These are phyloP conservation scores for Thraustotheca clavata DNA, from an alignment of 352 stramenopile genomes.

Conservation along the genomic window DNA sequence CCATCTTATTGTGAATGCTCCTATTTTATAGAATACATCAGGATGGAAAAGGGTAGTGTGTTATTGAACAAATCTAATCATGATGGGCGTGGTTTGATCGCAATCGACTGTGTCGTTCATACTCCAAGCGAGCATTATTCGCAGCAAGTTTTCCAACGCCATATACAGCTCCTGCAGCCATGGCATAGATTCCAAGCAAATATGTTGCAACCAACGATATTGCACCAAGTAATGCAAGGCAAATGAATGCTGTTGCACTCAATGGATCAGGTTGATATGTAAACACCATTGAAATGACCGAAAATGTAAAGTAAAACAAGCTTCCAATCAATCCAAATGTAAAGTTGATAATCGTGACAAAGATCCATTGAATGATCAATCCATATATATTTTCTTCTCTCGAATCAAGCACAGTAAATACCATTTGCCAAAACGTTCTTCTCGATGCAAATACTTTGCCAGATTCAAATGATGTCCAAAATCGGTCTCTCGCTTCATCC, in stretches of 20 bases:
- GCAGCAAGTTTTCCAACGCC: constrained; percentile 68
- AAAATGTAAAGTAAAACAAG: constrained; percentile 83
- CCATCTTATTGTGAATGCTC: too few relatives aligned
- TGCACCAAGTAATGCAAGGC: constrained; percentile 60
- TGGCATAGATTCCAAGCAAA: constrained; percentile 77
- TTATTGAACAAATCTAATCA: background rate
- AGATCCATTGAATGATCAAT: constrained; percentile 75
- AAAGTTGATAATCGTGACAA: constrained; percentile 80
- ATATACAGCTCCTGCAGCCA: constrained; percentile 72
- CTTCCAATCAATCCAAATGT: constrained; percentile 73
- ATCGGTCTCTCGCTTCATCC: constrained; percentile 57
- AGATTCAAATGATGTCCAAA: constrained; percentile 76
- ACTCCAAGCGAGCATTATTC: constrained; percentile 66
- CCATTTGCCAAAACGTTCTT: constrained; percentile 83
- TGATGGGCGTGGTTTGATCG: constrained; percentile 21
- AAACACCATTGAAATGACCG: constrained; percentile 69
- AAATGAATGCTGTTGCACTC: constrained; percentile 61
- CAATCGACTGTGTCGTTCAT: constrained; percentile 50
- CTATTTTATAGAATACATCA: too few relatives aligned
- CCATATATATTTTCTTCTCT: constrained; percentile 70
- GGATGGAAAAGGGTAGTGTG: too few relatives aligned
- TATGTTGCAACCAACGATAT: constrained; percentile 78
- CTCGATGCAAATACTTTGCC: constrained; percentile 82
- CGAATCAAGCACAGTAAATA: constrained; percentile 56
- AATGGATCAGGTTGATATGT: constrained; percentile 78